Conservation (phyloP, 129 eudicot species). For the Ambrosia artemisiifolia region DNA sequence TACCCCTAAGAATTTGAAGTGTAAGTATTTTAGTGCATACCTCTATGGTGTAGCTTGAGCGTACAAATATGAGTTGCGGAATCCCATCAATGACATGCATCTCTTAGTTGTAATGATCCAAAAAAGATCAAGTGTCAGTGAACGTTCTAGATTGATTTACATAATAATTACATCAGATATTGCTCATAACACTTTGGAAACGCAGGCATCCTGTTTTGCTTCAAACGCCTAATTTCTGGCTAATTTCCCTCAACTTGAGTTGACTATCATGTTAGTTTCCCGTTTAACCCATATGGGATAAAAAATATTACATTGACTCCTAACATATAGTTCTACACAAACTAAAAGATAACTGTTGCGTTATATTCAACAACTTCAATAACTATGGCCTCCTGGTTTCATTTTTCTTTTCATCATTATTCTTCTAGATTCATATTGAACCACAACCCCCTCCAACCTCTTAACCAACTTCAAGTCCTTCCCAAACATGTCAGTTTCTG, state of each 20-base stretch:
- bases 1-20: neutral
- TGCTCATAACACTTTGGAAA: neutral
- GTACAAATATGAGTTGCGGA: slow-evolving; percentile 91
- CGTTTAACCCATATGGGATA: neutral
- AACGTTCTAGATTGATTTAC: neutral
- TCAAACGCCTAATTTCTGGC: slow-evolving; percentile 4
- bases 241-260: neutral
- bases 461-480: neutral
- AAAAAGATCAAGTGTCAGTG: slow-evolving; percentile 3
- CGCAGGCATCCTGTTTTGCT: neutral
- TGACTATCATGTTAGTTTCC: neutral
- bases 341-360: neutral
- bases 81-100: slow-evolving; percentile 88
- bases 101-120: slow-evolving; percentile 39
- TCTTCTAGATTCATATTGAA: neutral
- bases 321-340: neutral
- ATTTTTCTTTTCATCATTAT: neutral
- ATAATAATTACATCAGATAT: neutral
- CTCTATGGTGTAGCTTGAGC: slow-evolving; percentile 93
- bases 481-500: neutral
- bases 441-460: neutral
- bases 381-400: neutral
- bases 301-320: neutral
- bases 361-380: neutral
- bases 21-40: slow-evolving; percentile 31